phyloP scores from a whole-genome alignment of 768 basidiomycete species.

The Trametes coccinea region DNA sequence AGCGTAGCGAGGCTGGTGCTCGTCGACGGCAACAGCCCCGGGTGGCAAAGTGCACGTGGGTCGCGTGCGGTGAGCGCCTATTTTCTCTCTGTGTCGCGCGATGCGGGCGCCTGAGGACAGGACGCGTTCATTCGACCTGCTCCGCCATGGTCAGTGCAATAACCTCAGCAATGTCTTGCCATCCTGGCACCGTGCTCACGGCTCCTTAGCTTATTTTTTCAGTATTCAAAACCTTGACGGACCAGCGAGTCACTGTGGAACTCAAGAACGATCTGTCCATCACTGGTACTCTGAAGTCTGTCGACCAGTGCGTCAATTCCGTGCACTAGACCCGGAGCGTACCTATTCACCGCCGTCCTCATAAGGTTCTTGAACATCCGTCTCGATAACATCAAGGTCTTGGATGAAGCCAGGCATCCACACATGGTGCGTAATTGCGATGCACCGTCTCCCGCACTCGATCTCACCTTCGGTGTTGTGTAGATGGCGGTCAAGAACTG shows the following conservation, averaged over 20 bases:
- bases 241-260: slow-evolving; percentile 95
- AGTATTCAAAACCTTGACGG: slow-evolving; percentile 98
- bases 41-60: background rate
- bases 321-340: background rate
- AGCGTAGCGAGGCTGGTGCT: too few relatives aligned
- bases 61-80: background rate
- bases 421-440: slow-evolving; percentile 76
- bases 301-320: slow-evolving; percentile 79
- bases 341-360: background rate
- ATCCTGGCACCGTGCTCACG: background rate
- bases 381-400: slow-evolving; percentile 88
- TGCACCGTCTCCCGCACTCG: too few relatives aligned
- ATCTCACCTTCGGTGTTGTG: background rate
- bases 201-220: slow-evolving; percentile 81
- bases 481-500: slow-evolving; percentile 99
- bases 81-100: background rate
- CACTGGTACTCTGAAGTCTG: slow-evolving; percentile 92
- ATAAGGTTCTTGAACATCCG: slow-evolving; percentile 92
- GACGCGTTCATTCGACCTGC: background rate
- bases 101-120: background rate
- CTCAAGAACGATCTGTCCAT: slow-evolving; percentile 99
- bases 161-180: too few relatives aligned
- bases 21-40: too few relatives aligned
- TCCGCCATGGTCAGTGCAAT: slow-evolving; percentile 7
- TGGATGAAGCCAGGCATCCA: slow-evolving; percentile 91